Conservation (phyloP, 1,139 yeast genomes). For the Debaryomyces coudertii region DNA sequence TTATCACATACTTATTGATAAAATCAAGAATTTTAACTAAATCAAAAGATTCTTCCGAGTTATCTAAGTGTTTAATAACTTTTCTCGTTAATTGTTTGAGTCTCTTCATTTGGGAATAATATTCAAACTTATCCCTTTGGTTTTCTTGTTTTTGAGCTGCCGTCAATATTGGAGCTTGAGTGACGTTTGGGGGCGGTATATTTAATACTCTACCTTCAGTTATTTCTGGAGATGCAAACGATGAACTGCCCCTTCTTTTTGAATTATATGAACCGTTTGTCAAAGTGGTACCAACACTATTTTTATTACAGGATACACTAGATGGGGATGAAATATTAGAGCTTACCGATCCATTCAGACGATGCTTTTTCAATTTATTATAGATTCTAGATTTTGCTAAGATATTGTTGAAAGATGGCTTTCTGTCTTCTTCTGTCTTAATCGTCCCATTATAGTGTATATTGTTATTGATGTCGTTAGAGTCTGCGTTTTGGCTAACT, state of each 20-base stretch:
- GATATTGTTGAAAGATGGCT: constrained; percentile 33
- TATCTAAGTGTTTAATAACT: constrained; percentile 6
- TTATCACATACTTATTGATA: constrained; percentile 39
- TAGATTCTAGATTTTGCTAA: constrained; percentile 43
- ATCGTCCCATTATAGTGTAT: not conserved
- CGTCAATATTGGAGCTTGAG: constrained; percentile 13
- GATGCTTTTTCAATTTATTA: constrained; percentile 40
- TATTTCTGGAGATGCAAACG: constrained; percentile 20
- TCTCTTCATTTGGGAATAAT: constrained; percentile 31
- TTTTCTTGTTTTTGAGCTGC: constrained; percentile 35
- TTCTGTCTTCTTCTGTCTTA: constrained; percentile 28
- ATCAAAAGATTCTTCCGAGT: constrained; percentile 15
- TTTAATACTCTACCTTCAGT: constrained; percentile 10
- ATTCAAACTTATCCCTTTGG: constrained; percentile 39
- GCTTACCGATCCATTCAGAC: constrained; percentile 37
- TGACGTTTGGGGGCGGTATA: constrained; percentile 10
- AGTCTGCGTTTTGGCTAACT: constrained; percentile 19
- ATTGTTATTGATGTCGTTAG: not conserved
- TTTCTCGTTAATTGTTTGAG: constrained; percentile 14
- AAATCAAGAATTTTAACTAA: constrained; percentile 39
- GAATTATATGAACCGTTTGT: constrained; percentile 25
- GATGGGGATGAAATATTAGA: constrained; percentile 30
- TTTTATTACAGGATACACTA: constrained; percentile 24
- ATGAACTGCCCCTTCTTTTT: constrained; percentile 30
- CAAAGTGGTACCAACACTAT: constrained; percentile 29